Evolutionary conservation across 805 yeast species (phyloP).

Genomic region (Metschnikowia peoriensis): DNA sequence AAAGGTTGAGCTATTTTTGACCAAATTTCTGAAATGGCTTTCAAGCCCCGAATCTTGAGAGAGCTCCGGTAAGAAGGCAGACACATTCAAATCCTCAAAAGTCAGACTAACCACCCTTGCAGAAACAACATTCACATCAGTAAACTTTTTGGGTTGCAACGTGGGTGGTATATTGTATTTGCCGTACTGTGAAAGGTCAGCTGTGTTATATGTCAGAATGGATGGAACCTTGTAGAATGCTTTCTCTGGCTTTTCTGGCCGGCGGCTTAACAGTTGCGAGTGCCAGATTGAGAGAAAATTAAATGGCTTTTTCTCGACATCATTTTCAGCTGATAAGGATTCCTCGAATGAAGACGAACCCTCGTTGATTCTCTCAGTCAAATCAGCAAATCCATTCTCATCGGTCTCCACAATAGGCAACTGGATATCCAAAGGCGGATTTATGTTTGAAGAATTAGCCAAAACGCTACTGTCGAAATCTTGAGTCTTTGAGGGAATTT

Average conservation of each 20-base stretch:
- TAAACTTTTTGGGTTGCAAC: slow-evolving; percentile 31
- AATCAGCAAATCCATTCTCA: slow-evolving; percentile 40
- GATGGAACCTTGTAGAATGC: slow-evolving; percentile 16
- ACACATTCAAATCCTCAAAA: slow-evolving; percentile 39
- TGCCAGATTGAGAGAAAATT: slow-evolving; percentile 44
- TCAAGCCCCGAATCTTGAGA: slow-evolving; percentile 50
- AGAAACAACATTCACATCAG: slow-evolving; percentile 42
- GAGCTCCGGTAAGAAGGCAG: slow-evolving; percentile 45
- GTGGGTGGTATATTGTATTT: slow-evolving; percentile 26
- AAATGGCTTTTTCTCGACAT: slow-evolving; percentile 26
- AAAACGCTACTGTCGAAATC: slow-evolving; percentile 27
- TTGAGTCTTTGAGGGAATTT: neutral
- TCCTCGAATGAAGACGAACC: slow-evolving; percentile 32
- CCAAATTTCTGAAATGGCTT: slow-evolving; percentile 38
- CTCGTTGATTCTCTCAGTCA: slow-evolving; percentile 26
- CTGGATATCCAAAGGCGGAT: slow-evolving; percentile 28
- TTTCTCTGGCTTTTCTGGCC: slow-evolving; percentile 5
- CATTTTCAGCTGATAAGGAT: slow-evolving; percentile 42
- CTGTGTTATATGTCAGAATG: slow-evolving; percentile 15
- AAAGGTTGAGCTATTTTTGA: neutral
- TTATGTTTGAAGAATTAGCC: slow-evolving; percentile 45
- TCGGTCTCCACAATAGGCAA: slow-evolving; percentile 44
- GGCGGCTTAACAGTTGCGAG: slow-evolving; percentile 27
- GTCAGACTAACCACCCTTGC: slow-evolving; percentile 44
- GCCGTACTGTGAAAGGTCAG: slow-evolving; percentile 12